Evolutionary conservation across 805 yeast genomes (phyloP), one percentile per base, ranked within the genome.

Genomic region (Kodamaea sagamina): DNA sequence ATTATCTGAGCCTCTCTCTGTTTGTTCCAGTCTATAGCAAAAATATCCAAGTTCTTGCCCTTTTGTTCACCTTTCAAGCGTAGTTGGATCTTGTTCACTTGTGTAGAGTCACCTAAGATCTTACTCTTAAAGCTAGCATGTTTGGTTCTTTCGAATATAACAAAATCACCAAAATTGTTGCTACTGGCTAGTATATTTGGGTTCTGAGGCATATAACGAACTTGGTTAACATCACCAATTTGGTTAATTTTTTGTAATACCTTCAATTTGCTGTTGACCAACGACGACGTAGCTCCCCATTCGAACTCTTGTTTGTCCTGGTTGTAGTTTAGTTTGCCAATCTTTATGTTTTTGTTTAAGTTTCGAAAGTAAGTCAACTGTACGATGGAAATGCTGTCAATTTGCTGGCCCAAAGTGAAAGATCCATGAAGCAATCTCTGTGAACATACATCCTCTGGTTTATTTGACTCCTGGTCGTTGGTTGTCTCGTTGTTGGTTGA

Each of bases 81-180:
- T 11, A 82, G 66, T 43, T 85, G 84, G 4, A 81, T 81, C 50
- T 70, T 68, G 43, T 59, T 53, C 8, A 63, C 52, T n/a, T 58
- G 65, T 8, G 53, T 44, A 39, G 56, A 61, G 41, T 41, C 37
- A 21, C 58, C 62, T 17, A 50, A 52, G 32, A 57, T 41, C 22
- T 54, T 49, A 32, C 54, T 63, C 36, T 58, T 58, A 44, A 67
- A 61, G 42, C 62, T 67, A 12, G 72, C 57, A 59, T 88, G 95
- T 58, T 87, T 89, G 0, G 97, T 89, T 52, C 93, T 73, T 61
- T 90, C 95, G 61, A 82, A 87, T 3, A 90, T 64, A 40, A 74
- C 78, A 9, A 84, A 68, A 10, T 75, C 68, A 1, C 97, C 97
- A 24, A 66, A 59, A 32, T 84, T 79, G 32, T 86, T 79, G 7